A percentile compares a stretch with the other conserved stretches of the same genome.
These are phyloP conservation scores for Fraxinus albicans DNA, from an alignment of 305 asterid genomes.

Conservation along the genomic window DNA sequence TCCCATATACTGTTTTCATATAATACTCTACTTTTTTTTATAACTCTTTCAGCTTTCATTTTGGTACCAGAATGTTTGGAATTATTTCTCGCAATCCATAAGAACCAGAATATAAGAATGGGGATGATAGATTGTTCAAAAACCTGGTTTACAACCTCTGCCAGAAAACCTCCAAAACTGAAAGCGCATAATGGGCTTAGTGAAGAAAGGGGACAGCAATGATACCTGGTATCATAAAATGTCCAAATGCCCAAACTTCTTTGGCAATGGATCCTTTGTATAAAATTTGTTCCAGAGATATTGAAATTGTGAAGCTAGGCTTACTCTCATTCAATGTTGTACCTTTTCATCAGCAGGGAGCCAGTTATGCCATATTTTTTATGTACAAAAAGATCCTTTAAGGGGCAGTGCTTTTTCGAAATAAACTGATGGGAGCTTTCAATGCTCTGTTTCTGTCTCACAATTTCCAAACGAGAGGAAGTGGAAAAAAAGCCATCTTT, in stretches of 20 bases:
- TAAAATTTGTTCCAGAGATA: not conserved
- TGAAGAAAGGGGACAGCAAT: not conserved
- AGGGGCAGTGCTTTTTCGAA: not conserved
- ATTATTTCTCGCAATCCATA: not conserved
- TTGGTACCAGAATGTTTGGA: not conserved
- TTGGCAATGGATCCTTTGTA: not conserved
- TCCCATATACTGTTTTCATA: not conserved
- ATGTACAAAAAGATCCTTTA: not conserved
- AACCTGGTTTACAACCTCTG: not conserved
- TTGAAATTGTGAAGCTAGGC: not conserved
- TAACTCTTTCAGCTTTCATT: not conserved
- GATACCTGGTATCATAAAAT: not conserved
- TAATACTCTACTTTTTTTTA: not conserved
- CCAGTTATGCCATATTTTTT: not conserved
- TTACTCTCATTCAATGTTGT: not conserved
- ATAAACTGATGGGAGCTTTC: not conserved
- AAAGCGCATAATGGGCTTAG: not conserved
- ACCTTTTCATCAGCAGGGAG: not conserved
- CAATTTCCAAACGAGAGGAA: not conserved
- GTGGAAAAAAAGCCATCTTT: not conserved
- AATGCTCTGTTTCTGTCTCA: not conserved
- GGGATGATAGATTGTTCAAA: not conserved
- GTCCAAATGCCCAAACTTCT: not conserved
- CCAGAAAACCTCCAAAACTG: not conserved
- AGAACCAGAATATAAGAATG: not conserved